Conservation (phyloP, 2,329 filamentous ascomycete genomes). For the Lojkania enalia region DNA sequence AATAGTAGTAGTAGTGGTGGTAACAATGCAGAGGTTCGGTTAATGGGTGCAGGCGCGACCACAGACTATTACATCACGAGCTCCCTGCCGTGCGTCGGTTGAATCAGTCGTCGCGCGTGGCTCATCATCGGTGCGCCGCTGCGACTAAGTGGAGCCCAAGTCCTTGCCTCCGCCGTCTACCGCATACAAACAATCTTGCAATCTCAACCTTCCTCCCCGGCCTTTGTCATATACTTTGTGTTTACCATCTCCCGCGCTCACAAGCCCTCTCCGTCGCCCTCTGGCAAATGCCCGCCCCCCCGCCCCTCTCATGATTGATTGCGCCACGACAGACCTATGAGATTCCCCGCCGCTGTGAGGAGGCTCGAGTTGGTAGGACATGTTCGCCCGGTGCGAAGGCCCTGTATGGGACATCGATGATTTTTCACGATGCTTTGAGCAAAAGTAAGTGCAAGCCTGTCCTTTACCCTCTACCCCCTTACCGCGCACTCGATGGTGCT, state of each 20-base stretch:
- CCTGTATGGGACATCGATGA: slow-evolving; percentile 65
- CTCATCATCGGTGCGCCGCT: slow-evolving; percentile 1
- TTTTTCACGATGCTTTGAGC: slow-evolving; percentile 64
- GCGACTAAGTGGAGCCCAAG: neutral
- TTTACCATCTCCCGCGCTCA: slow-evolving; percentile 7
- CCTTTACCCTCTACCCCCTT: slow-evolving; percentile 2
- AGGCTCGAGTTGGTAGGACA: slow-evolving; percentile 31
- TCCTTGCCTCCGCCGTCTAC: neutral
- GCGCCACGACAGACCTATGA: slow-evolving; percentile 12
- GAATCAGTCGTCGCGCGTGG: neutral
- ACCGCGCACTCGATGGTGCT: neutral
- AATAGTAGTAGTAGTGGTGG: no score
- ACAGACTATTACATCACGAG: slow-evolving; percentile 4
- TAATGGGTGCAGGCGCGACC: no score
- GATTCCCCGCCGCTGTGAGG: neutral
- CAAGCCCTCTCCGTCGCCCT: slow-evolving; percentile 1
- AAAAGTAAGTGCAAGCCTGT: slow-evolving; percentile 60
- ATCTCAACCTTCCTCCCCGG: slow-evolving; percentile 1
- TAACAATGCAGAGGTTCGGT: no score
- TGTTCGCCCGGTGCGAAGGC: slow-evolving; percentile 61
- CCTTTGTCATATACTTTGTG: slow-evolving; percentile 2
- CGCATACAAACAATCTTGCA: neutral
- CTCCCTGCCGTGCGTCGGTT: neutral
- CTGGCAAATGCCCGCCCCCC: slow-evolving; percentile 9
- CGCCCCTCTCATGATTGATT: slow-evolving; percentile 14